Base-by-base conservation (phyloP, 2,329 filamentous ascomycete genomes). In the Claviceps monticola region DNA sequence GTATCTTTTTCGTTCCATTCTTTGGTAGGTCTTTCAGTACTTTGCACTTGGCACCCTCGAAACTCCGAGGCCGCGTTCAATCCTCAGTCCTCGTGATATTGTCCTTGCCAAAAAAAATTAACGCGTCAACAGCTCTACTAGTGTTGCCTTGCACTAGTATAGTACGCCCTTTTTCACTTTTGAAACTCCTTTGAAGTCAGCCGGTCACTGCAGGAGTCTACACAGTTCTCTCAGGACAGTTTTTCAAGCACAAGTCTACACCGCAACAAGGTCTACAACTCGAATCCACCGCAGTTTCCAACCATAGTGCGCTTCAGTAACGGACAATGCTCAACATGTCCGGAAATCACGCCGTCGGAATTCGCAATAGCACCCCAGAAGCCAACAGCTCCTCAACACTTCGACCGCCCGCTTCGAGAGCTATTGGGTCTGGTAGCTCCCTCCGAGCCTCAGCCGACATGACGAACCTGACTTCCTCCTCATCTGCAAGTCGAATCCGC, bases 361-460 rank as follows among this genome's bases (percentile, higher is more conserved):
- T 97, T 72, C 86, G 93, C 63, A 97, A 97, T 72, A 97, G 90
- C 77, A 97, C 91, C 46, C 93, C 93, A 51, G 93, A 97, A 74
- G 88, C 86, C 51, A 85, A 83, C 61, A 88, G 83, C 63, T 82
- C 86, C 55, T 84, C 84, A 50, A 83, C 88, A 57, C 83, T 95
- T 62, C 86, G 91, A 56, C 88, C 90, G 47, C 87, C 89, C 48
- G 78, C 83, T 43, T 85, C 90, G 58, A 81, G 91, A 60, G 79
- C 84, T 45, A 75, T 94, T 60, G 86, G 83, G 55, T 79, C 85
- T 55, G 84, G 84, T 52, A 87, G 91, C 68, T 87, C 93, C 66
- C 82, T 98, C 56, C 88, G 93, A 62, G 88, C 90, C 46, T 98
- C 93, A 50, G 91, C 93, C 62, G 93, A 98, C 67, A 95, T 97